Evolutionary conservation across 768 basidiomycete species (phyloP).

Genomic region (Hortiboletus flavorubellus): DNA sequence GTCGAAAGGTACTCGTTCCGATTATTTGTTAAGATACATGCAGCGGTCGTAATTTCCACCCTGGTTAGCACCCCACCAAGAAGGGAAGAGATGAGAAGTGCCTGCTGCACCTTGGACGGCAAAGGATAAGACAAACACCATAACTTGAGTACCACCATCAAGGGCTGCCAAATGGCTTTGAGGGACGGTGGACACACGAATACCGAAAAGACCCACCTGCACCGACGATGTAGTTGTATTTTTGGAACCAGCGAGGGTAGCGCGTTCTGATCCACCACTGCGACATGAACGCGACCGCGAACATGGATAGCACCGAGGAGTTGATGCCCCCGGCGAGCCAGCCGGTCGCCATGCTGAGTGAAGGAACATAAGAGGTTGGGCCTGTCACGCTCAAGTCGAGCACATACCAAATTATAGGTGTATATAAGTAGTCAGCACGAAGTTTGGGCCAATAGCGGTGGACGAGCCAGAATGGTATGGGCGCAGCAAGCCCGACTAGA

Average conservation of each 20-base stretch:
- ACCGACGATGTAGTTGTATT: conserved; percentile 35
- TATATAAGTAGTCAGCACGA: conserved; percentile 26
- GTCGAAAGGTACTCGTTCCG: too few relatives aligned
- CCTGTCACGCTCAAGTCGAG: neutral
- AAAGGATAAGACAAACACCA: conserved; percentile 51
- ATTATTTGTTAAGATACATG: conserved; percentile 1
- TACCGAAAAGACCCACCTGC: conserved; percentile 37
- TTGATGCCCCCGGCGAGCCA: conserved; percentile 27
- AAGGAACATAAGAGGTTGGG: neutral
- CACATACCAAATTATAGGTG: conserved; percentile 27
- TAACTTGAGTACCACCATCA: conserved; percentile 44
- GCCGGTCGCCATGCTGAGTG: conserved; percentile 17
- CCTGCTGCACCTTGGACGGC: conserved; percentile 52
- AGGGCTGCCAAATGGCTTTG: conserved; percentile 23
- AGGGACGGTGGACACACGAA: too few relatives aligned
- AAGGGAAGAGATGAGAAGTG: conserved; percentile 46
- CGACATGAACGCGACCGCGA: conserved; percentile 29
- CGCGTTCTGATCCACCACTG: conserved; percentile 40
- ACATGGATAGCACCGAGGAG: conserved; percentile 18
- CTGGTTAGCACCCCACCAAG: conserved; percentile 61
- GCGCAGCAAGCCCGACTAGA: conserved; percentile 32
- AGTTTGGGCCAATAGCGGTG: conserved; percentile 36
- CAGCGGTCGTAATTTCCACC: conserved; percentile 37
- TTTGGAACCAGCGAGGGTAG: conserved; percentile 34
- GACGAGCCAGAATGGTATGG: conserved; percentile 40